Evolutionary conservation across 2,329 filamentous ascomycete genomes (phyloP).

Genomic region (Chaetothyriales sp.): DNA sequence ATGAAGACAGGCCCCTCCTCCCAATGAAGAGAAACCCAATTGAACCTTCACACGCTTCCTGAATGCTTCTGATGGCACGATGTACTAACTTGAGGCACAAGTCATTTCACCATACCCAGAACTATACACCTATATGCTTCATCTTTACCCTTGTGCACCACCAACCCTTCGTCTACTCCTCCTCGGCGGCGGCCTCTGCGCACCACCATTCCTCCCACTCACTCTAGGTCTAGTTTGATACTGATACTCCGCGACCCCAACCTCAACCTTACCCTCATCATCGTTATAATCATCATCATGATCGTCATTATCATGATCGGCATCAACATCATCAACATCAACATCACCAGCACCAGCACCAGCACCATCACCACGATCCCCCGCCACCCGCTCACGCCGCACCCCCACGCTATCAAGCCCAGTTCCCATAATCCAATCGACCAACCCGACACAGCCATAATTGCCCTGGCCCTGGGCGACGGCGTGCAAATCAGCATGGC

Average conservation of each 20-base stretch:
- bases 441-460: constrained; percentile 31
- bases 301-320: constrained; percentile 24
- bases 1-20: background rate
- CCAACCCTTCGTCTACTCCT: constrained; percentile 1
- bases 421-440: constrained; percentile 32
- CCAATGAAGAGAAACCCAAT: background rate
- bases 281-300: constrained; percentile 32
- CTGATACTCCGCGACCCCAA: constrained; percentile 9
- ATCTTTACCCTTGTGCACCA: background rate
- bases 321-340: constrained; percentile 33
- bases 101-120: background rate
- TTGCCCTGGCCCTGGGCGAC: constrained; percentile 31
- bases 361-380: too few species aligned
- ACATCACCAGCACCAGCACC: too few species aligned
- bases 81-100: background rate
- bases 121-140: background rate
- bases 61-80: background rate
- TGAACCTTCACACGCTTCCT: background rate
- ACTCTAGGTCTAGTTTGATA: constrained; percentile 14
- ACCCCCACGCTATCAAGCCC: constrained; percentile 13
- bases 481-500: constrained; percentile 41
- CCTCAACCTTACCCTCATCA: constrained; percentile 22
- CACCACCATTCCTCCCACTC: constrained; percentile 5
- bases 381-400: too few species aligned
- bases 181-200: constrained; percentile 3